A percentile compares a stretch with the other conserved stretches of the same genome.
These are phyloP conservation scores for Aspergillus chevalieri DNA, from an alignment of 2,329 filamentous ascomycete genomes.

Conservation along the genomic window DNA sequence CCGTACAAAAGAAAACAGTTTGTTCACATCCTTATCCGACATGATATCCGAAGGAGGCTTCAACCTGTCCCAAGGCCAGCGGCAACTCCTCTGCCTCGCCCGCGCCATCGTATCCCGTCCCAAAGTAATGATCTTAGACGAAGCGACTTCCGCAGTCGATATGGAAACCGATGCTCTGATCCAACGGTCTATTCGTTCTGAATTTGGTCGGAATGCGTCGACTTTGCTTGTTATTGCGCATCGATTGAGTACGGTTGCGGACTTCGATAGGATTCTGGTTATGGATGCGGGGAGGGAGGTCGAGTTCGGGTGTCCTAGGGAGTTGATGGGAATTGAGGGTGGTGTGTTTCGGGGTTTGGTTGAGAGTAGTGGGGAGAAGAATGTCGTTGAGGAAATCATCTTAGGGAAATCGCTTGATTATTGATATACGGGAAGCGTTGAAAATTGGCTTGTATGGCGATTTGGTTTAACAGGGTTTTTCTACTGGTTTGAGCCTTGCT, in stretches of 20 bases:
- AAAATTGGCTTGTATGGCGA: too few species aligned
- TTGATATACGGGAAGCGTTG: too few species aligned
- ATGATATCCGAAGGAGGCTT: constrained; percentile 65
- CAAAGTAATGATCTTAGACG: constrained; percentile 73
- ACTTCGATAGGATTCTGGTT: constrained; percentile 69
- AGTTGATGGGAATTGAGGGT: constrained; percentile 50
- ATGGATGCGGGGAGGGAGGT: constrained; percentile 61
- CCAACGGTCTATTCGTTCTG: constrained; percentile 65
- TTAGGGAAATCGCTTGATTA: neutral
- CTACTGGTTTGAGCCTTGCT: too few species aligned
- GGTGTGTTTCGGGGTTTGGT: constrained; percentile 56
- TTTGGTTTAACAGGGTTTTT: too few species aligned
- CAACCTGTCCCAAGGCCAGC: constrained; percentile 43
- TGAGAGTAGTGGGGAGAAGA: constrained; percentile 27
- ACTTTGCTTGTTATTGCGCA: constrained; percentile 61
- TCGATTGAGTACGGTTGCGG: constrained; percentile 55
- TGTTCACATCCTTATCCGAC: constrained; percentile 58
- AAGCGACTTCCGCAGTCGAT: constrained; percentile 72
- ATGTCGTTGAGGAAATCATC: constrained; percentile 13
- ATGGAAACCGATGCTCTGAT: constrained; percentile 70
- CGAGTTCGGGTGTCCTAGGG: constrained; percentile 60
- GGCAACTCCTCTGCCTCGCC: constrained; percentile 23
- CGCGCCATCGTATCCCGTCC: constrained; percentile 59
- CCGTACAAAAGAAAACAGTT: constrained; percentile 18
- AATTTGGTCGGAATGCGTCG: constrained; percentile 53